Conservation (phyloP, 306 rosid species). For the Quercus dentata region DNA sequence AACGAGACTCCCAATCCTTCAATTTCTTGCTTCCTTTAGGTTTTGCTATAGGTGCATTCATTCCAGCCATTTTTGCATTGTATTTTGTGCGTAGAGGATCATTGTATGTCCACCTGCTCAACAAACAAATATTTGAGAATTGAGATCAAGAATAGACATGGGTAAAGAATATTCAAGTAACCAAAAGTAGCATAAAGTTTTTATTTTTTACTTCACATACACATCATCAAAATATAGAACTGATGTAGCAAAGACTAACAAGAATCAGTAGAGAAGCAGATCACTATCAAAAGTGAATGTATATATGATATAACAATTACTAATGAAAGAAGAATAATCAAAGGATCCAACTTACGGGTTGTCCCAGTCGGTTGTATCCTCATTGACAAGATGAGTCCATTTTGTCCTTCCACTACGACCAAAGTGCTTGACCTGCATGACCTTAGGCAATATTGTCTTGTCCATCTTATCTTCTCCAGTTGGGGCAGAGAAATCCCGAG, state of each 20-base stretch:
- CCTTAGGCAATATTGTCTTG: constrained; percentile 14
- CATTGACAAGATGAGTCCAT: constrained; percentile 95
- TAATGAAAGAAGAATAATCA: too few relatives aligned
- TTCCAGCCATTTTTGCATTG: constrained; percentile 85
- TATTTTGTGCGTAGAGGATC: constrained; percentile 94
- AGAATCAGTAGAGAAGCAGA: too few relatives aligned
- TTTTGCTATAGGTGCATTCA: constrained; percentile 60
- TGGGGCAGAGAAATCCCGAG: constrained; percentile 85
- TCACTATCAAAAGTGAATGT: too few relatives aligned
- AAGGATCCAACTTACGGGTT: constrained; percentile 31
- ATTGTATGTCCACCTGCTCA: constrained; percentile 70
- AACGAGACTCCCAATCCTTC: constrained; percentile 40
- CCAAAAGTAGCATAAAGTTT: too few relatives aligned
- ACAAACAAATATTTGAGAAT: too few relatives aligned
- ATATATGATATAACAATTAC: too few relatives aligned
- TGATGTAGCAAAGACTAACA: too few relatives aligned
- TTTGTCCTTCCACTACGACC: constrained; percentile 94
- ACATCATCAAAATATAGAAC: too few relatives aligned
- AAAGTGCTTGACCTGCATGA: constrained; percentile 67
- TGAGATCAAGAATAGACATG: too few relatives aligned
- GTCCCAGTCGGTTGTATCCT: constrained; percentile 96
- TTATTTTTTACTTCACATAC: too few relatives aligned
- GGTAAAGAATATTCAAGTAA: too few relatives aligned
- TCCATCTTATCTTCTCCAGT: constrained; percentile 95
- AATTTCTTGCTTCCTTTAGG: constrained; percentile 89